Conservation (phyloP, 2,329 filamentous ascomycete genomes). For the Ceratocystis smalleyi region DNA sequence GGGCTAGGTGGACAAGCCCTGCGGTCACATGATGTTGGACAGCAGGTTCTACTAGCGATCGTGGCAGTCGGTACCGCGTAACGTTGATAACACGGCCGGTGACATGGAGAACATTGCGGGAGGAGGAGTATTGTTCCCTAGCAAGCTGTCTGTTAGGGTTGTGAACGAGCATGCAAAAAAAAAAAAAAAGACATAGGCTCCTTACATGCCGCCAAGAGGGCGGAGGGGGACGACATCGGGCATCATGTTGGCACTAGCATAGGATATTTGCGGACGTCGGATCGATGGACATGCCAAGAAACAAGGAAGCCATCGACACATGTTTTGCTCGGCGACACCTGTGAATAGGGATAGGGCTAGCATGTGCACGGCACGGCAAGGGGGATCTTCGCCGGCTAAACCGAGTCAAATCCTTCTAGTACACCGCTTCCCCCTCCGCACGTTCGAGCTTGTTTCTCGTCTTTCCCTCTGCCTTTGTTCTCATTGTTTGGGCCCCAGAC, state of each 20-base stretch:
- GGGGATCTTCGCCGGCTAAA: too few relatives aligned
- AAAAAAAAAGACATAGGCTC: background rate
- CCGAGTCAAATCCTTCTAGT: too few relatives aligned
- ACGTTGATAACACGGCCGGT: slow-evolving; percentile 33
- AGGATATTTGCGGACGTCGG: background rate
- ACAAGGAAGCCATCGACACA: too few relatives aligned
- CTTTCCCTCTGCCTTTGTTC: too few relatives aligned
- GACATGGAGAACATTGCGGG: slow-evolving; percentile 32
- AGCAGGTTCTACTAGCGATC: background rate
- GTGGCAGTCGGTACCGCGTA: slow-evolving; percentile 27
- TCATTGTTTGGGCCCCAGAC: too few relatives aligned
- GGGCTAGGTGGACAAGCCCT: background rate
- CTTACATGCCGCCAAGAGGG: slow-evolving; percentile 13
- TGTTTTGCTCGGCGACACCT: too few relatives aligned
- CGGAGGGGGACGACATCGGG: background rate
- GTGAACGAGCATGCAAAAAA: background rate
- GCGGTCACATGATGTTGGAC: background rate
- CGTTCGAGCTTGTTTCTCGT: too few relatives aligned
- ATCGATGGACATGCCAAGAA: too few relatives aligned
- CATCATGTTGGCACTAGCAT: background rate
- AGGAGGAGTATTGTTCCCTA: slow-evolving; percentile 32
- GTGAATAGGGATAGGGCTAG: too few relatives aligned
- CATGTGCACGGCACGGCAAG: too few relatives aligned
- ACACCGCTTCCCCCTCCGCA: too few relatives aligned
- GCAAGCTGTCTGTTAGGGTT: background rate